Percentiles rank a stretch among this genome's conserved stretches.
These are phyloP conservation scores for Diaporthe batatas DNA, from an alignment of 2,329 filamentous ascomycete genomes.

Conservation along the genomic window DNA sequence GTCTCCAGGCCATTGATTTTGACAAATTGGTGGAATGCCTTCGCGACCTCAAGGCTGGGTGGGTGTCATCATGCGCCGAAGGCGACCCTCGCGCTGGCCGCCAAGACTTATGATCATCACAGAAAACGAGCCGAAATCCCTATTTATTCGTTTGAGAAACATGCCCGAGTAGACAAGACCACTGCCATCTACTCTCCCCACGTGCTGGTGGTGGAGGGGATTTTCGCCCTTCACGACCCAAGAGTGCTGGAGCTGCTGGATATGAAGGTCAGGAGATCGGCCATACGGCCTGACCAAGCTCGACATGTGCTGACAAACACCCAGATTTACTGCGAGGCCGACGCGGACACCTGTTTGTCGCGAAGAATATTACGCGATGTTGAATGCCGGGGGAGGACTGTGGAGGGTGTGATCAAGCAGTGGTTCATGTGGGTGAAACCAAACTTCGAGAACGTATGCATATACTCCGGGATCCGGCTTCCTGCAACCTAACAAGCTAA, in stretches of 20 bases:
- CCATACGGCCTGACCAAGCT: not conserved
- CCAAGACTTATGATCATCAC: constrained; percentile 41
- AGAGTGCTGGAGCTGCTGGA: constrained; percentile 89
- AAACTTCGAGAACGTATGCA: constrained; percentile 82
- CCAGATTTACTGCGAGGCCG: constrained; percentile 94
- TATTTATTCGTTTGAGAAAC: constrained; percentile 94
- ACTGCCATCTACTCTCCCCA: constrained; percentile 96
- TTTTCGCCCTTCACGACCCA: constrained; percentile 92
- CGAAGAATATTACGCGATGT: constrained; percentile 90
- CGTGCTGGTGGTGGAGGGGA: constrained; percentile 94
- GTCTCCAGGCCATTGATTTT: constrained; percentile 84
- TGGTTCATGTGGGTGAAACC: constrained; percentile 98
- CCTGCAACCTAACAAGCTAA: constrained; percentile 35
- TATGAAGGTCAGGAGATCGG: constrained; percentile 74
- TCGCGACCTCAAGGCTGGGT: constrained; percentile 92
- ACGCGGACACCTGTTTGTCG: constrained; percentile 92
- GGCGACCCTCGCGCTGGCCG: not conserved
- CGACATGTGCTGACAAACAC: not conserved
- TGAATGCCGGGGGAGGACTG: constrained; percentile 87
- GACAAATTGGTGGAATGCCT: constrained; percentile 86
- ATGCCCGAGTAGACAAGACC: constrained; percentile 82
- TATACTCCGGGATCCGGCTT: not conserved
- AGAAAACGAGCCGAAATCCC: constrained; percentile 92
- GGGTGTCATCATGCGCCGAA: constrained; percentile 51
- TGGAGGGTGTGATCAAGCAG: constrained; percentile 97